A percentile compares a stretch with the other conserved stretches of the same genome.
These are phyloP conservation scores for Lachnellula arida DNA, from an alignment of 2,329 filamentous ascomycete species.

Conservation along the genomic window DNA sequence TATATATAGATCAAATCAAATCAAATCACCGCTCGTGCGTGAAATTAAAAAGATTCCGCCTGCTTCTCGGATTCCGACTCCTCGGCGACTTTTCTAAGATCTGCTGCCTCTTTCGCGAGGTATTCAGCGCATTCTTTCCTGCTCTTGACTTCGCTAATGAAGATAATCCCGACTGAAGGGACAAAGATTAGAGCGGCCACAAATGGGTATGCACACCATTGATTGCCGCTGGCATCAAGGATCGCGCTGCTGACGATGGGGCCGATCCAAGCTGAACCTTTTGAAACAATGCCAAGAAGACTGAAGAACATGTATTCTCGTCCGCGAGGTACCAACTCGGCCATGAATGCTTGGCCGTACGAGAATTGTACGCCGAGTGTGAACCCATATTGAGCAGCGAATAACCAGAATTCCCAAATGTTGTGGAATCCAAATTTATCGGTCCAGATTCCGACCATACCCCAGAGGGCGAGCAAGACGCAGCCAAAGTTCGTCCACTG, in stretches of 20 bases:
- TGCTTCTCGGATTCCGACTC: background rate
- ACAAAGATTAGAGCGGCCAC: conserved; percentile 28
- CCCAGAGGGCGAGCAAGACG: conserved; percentile 26
- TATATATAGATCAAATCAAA: background rate
- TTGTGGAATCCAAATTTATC: conserved; percentile 29
- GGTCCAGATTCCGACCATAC: conserved; percentile 31
- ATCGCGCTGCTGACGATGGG: conserved; percentile 31
- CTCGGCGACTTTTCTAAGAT: conserved; percentile 20
- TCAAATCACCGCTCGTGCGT: background rate
- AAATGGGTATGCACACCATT: conserved; percentile 28
- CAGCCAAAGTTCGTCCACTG: conserved; percentile 26
- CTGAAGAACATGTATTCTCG: conserved; percentile 32
- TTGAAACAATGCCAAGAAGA: conserved; percentile 30
- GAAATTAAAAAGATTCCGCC: background rate
- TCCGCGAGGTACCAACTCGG: conserved; percentile 28
- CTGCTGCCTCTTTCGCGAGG: conserved; percentile 21
- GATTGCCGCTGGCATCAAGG: conserved; percentile 26
- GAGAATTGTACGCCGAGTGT: conserved; percentile 27
- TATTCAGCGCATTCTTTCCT: conserved; percentile 29
- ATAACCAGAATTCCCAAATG: conserved; percentile 32
- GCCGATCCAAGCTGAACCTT: conserved; percentile 31
- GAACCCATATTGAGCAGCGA: conserved; percentile 25
- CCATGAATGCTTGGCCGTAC: conserved; percentile 32
- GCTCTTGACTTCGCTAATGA: conserved; percentile 29
- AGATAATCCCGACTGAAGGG: conserved; percentile 29